Percentiles rank a stretch among this genome's conserved stretches.
Conservation (phyloP, 78 protist genomes). For the Planoprotostelium fungivorum region DNA sequence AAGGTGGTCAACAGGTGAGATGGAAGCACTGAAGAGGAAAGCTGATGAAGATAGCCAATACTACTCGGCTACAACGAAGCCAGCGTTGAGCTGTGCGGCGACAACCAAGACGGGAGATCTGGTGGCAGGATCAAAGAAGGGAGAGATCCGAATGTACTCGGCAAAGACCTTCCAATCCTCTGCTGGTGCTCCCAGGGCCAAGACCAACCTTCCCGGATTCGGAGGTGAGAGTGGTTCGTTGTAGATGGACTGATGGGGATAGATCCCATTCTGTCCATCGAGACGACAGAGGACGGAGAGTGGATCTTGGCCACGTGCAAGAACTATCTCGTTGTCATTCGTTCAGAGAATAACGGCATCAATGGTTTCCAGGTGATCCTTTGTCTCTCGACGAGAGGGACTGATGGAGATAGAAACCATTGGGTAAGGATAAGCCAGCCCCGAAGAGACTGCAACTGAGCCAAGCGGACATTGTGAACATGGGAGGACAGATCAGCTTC, state of each 20-base stretch:
- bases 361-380: constrained; percentile 54
- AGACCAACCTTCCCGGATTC: constrained; percentile 63
- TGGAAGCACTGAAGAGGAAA: background rate
- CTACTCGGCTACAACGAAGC: constrained; percentile 31
- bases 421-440: constrained; percentile 17
- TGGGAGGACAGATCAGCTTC: constrained; percentile 48
- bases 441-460: constrained; percentile 45
- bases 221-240: constrained; percentile 24
- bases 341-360: constrained; percentile 31
- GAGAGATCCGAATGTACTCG: constrained; percentile 49
- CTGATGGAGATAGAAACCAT: background rate
- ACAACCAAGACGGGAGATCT: constrained; percentile 47
- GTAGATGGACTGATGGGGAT: background rate
- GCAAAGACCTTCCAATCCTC: constrained; percentile 22
- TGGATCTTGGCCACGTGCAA: constrained; percentile 74
- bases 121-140: constrained; percentile 50
- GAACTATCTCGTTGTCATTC: constrained; percentile 40
- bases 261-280: constrained; percentile 55
- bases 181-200: constrained; percentile 18
- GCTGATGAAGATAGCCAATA: background rate
- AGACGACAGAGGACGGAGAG: constrained; percentile 54
- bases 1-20: constrained; percentile 29
- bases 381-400: constrained; percentile 6
- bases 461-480: constrained; percentile 22
- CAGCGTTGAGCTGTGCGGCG: constrained; percentile 39